phyloP scores from a whole-genome alignment of 2,329 filamentous ascomycete species.

The Drechslerella dactyloides region DNA sequence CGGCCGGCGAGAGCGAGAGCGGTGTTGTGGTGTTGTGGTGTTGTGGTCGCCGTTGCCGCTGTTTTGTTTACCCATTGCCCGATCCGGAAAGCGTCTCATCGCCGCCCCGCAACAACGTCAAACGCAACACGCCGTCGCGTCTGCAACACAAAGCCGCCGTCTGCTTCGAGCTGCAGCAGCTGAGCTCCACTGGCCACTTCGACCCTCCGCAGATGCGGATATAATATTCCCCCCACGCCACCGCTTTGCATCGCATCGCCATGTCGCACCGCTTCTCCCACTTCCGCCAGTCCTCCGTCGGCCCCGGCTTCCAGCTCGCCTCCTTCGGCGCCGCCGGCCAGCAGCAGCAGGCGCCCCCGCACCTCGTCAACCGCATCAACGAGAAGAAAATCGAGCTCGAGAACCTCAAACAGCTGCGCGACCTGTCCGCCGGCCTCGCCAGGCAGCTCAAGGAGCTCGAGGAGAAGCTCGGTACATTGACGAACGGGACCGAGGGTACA shows the following conservation, averaged over 20 bases:
- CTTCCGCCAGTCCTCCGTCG: slow-evolving; percentile 67
- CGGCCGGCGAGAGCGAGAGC: background rate
- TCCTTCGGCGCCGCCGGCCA: slow-evolving; percentile 28
- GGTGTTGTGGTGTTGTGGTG: background rate
- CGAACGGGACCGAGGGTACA: slow-evolving; percentile 79
- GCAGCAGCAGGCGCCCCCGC: slow-evolving; percentile 57
- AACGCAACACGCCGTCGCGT: slow-evolving; percentile 21
- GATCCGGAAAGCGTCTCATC: background rate
- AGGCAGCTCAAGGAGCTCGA: slow-evolving; percentile 82
- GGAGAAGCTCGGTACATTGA: slow-evolving; percentile 76
- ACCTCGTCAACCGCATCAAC: slow-evolving; percentile 71
- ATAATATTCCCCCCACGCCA: slow-evolving; percentile 26
- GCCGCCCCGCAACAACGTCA: slow-evolving; percentile 25
- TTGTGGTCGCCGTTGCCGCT: slow-evolving; percentile 13
- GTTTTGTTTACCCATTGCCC: slow-evolving; percentile 34
- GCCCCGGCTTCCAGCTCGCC: slow-evolving; percentile 57
- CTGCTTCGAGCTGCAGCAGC: background rate
- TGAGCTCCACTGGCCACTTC: background rate
- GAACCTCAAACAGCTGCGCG: slow-evolving; percentile 76
- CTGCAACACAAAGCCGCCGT: background rate
- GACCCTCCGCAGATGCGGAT: background rate
- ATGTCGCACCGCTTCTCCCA: slow-evolving; percentile 69
- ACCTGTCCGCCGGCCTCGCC: slow-evolving; percentile 78
- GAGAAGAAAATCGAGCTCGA: slow-evolving; percentile 86
- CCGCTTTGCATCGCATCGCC: slow-evolving; percentile 64